These are phyloP conservation scores for Andrographis paniculata DNA, from an alignment of 305 asterid genomes.

Conservation along the genomic window DNA sequence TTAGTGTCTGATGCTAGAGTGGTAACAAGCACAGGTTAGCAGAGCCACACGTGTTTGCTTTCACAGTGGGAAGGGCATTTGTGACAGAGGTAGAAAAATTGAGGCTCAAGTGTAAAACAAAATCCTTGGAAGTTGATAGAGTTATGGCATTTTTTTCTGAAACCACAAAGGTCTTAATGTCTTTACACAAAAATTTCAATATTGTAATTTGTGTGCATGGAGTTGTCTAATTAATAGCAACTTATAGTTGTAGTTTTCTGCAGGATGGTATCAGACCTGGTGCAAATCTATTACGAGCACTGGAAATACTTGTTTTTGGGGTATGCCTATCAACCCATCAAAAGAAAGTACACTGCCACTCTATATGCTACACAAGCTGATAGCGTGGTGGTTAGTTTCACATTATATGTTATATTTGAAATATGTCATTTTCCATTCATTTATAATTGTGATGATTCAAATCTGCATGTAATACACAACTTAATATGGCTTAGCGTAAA, in stretches of 20 bases:
- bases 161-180: conserved; percentile 58
- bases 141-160: conserved; percentile 73
- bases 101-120: conserved; percentile 87
- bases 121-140: conserved; percentile 83
- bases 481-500: background rate
- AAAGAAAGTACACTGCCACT: background rate
- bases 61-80: conserved; percentile 97
- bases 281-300: conserved; percentile 87
- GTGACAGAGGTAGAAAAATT: conserved; percentile 94
- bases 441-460: too few relatives aligned
- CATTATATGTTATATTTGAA: too few relatives aligned
- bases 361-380: too few relatives aligned
- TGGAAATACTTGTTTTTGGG: conserved; percentile 91
- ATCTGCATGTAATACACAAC: too few relatives aligned
- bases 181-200: conserved; percentile 14
- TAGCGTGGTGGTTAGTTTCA: too few relatives aligned
- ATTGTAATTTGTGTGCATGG: conserved; percentile 1
- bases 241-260: conserved; percentile 26
- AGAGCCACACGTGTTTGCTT: conserved; percentile 94
- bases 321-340: conserved; percentile 33
- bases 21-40: conserved; percentile 65
- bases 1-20: background rate
- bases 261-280: conserved; percentile 91
- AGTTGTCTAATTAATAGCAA: conserved; percentile 17
- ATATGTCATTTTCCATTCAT: too few relatives aligned